These are phyloP conservation scores for Gossypium schwendimanii DNA, from an alignment of 441 rosid species.

Conservation along the genomic window DNA sequence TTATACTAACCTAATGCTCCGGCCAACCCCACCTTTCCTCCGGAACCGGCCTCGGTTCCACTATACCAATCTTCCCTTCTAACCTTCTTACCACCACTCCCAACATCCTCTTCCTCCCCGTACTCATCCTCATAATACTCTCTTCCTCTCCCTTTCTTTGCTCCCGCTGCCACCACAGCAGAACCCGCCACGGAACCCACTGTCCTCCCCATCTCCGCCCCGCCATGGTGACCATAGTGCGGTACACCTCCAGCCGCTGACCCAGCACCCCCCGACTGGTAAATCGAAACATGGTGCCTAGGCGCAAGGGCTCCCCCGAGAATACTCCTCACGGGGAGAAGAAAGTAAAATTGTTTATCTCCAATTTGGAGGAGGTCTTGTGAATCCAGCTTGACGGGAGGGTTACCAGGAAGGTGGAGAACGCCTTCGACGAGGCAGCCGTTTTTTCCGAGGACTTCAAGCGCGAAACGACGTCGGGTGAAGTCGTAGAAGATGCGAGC, in stretches of 20 bases:
- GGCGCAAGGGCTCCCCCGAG: slow-evolving; percentile 63
- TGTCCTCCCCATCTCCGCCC: slow-evolving; percentile 22
- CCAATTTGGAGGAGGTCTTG: slow-evolving; percentile 83
- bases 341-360: slow-evolving; percentile 81
- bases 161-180: slow-evolving; percentile 9
- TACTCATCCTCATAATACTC: slow-evolving; percentile 48
- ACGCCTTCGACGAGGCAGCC: slow-evolving; percentile 97
- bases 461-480: slow-evolving; percentile 83
- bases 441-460: slow-evolving; percentile 86
- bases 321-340: slow-evolving; percentile 74
- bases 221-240: slow-evolving; percentile 40
- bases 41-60: slow-evolving; percentile 33
- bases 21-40: slow-evolving; percentile 41
- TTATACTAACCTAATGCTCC: slow-evolving; percentile 37
- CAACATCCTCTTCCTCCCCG: slow-evolving; percentile 40
- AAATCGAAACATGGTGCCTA: slow-evolving; percentile 38
- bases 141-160: slow-evolving; percentile 50
- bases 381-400: slow-evolving; percentile 78
- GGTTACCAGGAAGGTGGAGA: slow-evolving; percentile 82
- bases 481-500: slow-evolving; percentile 90
- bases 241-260: slow-evolving; percentile 21
- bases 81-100: slow-evolving; percentile 50
- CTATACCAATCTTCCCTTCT: slow-evolving; percentile 58
- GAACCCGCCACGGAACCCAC: slow-evolving; percentile 21
- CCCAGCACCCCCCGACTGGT: slow-evolving; percentile 17